These are phyloP conservation scores for Pseudoneurospora amorphoporcata DNA, from an alignment of 495 filamentous ascomycete genomes.

Conservation along the genomic window DNA sequence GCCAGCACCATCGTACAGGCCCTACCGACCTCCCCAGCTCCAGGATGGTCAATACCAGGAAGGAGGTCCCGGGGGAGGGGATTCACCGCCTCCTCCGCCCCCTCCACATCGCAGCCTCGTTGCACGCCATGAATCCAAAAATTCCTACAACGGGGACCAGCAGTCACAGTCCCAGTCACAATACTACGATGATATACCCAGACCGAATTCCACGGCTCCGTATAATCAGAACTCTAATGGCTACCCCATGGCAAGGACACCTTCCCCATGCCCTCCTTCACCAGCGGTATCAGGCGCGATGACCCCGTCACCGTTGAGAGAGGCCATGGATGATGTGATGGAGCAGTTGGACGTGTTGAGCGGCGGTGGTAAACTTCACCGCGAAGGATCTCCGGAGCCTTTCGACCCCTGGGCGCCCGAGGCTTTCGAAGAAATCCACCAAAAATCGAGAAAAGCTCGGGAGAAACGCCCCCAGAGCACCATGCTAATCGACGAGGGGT, in stretches of 20 bases:
- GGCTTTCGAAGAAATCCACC: conserved; percentile 58
- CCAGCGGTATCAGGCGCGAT: conserved; percentile 49
- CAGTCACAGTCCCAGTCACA: conserved; percentile 7
- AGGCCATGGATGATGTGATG: conserved; percentile 98
- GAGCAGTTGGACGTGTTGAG: conserved; percentile 88
- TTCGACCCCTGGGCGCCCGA: conserved; percentile 87
- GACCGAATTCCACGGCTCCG: conserved; percentile 18
- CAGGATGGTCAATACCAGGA: conserved; percentile 11
- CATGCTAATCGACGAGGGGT: conserved; percentile 45
- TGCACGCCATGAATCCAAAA: conserved; percentile 14
- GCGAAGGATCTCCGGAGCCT: conserved; percentile 39
- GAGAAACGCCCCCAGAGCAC: conserved; percentile 57
- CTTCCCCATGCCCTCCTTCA: conserved; percentile 51
- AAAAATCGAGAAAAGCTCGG: conserved; percentile 27
- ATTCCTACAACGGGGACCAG: conserved; percentile 8
- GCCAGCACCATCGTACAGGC: conserved; percentile 32
- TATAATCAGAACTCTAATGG: conserved; percentile 17
- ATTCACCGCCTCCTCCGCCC: conserved; percentile 42
- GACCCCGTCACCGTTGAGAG: conserved; percentile 82
- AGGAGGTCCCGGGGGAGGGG: conserved; percentile 12
- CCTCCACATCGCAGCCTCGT: conserved; percentile 40
- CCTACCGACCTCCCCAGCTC: conserved; percentile 27
- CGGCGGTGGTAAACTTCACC: conserved; percentile 35
- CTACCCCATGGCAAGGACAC: conserved; percentile 40
- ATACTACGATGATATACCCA: conserved; percentile 11